Conservation (phyloP, 345 rosid species). For the Camelina sativa region DNA sequence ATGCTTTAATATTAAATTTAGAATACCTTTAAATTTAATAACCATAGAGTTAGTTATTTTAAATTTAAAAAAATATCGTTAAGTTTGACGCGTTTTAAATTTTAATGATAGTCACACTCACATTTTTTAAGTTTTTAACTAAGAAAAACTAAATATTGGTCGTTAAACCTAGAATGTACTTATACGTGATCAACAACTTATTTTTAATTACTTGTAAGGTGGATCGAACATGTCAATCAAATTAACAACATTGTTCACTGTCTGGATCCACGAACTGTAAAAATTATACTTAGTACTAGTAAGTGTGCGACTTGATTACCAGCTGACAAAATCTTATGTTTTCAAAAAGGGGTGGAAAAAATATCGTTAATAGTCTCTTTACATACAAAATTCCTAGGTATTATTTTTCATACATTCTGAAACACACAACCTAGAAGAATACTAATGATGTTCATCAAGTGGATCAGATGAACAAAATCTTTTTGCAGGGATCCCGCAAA, state of each 20-base stretch:
- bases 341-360: not conserved
- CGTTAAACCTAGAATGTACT: no score
- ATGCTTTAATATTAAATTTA: not conserved
- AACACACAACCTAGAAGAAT: slow-evolving; percentile 21
- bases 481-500: not conserved
- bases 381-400: slow-evolving; percentile 28
- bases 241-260: no score
- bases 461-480: not conserved
- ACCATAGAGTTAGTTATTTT: not conserved
- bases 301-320: no score
- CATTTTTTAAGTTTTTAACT: no score
- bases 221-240: no score
- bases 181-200: no score
- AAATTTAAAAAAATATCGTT: no score
- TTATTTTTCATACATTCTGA: slow-evolving; percentile 31
- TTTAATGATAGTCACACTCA: not conserved
- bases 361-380: not conserved
- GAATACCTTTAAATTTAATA: not conserved
- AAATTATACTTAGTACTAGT: no score
- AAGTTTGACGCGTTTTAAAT: not conserved
- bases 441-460: slow-evolving; percentile 15
- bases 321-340: no score
- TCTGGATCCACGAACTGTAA: no score
- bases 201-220: no score
- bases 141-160: no score